Percentiles rank a stretch among this genome's conserved stretches.
phyloP scores from a whole-genome alignment of 805 yeast genomes.

The Suhomyces tanzawaensis region DNA sequence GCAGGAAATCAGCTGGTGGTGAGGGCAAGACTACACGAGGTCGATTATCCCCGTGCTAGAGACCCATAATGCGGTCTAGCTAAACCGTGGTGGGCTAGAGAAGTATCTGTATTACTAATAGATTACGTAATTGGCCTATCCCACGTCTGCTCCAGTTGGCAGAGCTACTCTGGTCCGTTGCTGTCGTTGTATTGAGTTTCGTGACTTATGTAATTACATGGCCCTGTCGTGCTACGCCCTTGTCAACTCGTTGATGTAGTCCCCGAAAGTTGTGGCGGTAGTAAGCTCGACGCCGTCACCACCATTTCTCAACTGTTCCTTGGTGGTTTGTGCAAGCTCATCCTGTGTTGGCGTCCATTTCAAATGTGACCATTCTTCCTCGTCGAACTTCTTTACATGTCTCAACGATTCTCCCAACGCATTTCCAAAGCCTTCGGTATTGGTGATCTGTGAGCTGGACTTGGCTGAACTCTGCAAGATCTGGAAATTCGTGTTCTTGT shows the following conservation, averaged over 20 bases:
- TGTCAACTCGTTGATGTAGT: constrained; percentile 25
- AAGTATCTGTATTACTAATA: too few species aligned
- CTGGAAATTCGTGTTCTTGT: constrained; percentile 30
- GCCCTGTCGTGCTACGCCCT: not conserved
- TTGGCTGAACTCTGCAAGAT: constrained; percentile 43
- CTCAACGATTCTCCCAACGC: constrained; percentile 40
- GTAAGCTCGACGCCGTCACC: constrained; percentile 17
- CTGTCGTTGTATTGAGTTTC: too few species aligned
- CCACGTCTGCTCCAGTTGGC: too few species aligned
- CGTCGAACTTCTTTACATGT: constrained; percentile 39
- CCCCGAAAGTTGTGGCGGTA: constrained; percentile 23
- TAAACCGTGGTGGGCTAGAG: too few species aligned
- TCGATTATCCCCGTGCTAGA: too few species aligned
- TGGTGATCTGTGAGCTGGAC: constrained; percentile 18
- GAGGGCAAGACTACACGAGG: too few species aligned
- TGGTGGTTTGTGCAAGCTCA: constrained; percentile 15
- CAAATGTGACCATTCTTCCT: constrained; percentile 38
- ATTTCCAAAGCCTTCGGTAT: constrained; percentile 25
- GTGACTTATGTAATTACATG: too few species aligned
- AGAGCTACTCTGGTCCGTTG: too few species aligned
- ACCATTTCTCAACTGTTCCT: constrained; percentile 14
- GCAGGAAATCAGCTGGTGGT: too few species aligned
- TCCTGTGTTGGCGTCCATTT: constrained; percentile 25
- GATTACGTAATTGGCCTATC: too few species aligned
- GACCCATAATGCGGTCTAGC: too few species aligned